Conservation (phyloP, 108 stramenopile genomes). For the Phaeodactylum tricornutum region DNA sequence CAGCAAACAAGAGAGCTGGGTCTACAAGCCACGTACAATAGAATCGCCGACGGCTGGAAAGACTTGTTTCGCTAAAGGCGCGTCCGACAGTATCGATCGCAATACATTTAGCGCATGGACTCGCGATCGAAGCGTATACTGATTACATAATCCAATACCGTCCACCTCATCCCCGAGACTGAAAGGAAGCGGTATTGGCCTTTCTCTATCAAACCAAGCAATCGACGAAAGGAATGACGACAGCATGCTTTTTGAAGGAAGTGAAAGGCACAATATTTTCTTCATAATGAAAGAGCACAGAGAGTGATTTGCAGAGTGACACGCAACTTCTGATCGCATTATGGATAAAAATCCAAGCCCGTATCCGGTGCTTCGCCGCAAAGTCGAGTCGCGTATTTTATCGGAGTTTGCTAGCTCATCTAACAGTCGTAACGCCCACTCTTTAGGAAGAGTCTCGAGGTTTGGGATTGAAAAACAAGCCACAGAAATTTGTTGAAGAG, state of each 20-base stretch:
- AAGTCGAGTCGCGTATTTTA: constrained; percentile 46
- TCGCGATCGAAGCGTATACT: constrained; percentile 17
- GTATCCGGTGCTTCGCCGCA: constrained; percentile 55
- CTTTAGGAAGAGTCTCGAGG: constrained; percentile 12
- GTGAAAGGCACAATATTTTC: constrained; percentile 18
- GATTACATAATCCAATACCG: too few relatives aligned
- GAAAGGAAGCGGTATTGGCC: too few relatives aligned
- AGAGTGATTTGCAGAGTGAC: background rate
- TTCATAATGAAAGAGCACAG: constrained; percentile 20
- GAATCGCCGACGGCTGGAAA: constrained; percentile 28
- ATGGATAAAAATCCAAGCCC: constrained; percentile 51
- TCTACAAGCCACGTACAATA: constrained; percentile 14
- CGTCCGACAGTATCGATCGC: constrained; percentile 42
- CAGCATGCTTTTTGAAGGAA: too few relatives aligned
- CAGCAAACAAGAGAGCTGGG: too few relatives aligned
- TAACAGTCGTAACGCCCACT: constrained; percentile 27
- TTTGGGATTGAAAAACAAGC: constrained; percentile 7
- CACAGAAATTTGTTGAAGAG: constrained; percentile 37
- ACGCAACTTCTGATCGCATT: constrained; percentile 35
- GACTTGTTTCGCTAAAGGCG: constrained; percentile 33
- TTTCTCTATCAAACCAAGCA: too few relatives aligned
- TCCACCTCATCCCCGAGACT: too few relatives aligned
- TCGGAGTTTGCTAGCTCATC: constrained; percentile 36
- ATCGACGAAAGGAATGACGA: too few relatives aligned
- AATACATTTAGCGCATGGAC: constrained; percentile 62